Percentiles rank a stretch among this genome's conserved stretches.
Evolutionary conservation across 164 flowering plant species (phyloP).

Genomic region (Sedum album): DNA sequence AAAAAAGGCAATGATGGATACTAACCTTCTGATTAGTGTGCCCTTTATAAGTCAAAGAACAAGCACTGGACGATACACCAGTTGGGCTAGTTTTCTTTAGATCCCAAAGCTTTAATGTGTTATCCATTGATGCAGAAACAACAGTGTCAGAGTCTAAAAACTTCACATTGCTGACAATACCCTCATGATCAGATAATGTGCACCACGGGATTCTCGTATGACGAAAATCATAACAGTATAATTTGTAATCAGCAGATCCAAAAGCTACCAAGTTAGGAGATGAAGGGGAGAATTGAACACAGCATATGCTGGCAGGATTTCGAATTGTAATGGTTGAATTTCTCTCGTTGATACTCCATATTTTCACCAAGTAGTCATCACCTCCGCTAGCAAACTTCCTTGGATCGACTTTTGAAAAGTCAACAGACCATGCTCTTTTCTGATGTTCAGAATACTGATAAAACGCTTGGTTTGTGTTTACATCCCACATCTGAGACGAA

Average conservation of each 20-base stretch:
- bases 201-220: constrained; percentile 68
- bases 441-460: constrained; percentile 60
- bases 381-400: constrained; percentile 92
- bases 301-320: constrained; percentile 75
- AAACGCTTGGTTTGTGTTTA: constrained; percentile 61
- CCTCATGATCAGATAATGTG: constrained; percentile 63
- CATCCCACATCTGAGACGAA: constrained; percentile 85
- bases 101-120: constrained; percentile 84
- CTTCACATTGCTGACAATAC: constrained; percentile 83
- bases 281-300: constrained; percentile 75
- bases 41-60: constrained; percentile 55
- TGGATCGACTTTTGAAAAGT: constrained; percentile 77
- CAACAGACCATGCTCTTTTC: constrained; percentile 93
- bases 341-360: constrained; percentile 90
- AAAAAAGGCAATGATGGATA: constrained; percentile 14
- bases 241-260: constrained; percentile 83
- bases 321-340: constrained; percentile 46
- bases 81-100: constrained; percentile 43
- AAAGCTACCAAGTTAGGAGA: constrained; percentile 55
- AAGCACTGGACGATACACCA: constrained; percentile 46
- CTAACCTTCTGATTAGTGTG: constrained; percentile 87
- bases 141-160: constrained; percentile 67
- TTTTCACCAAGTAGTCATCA: constrained; percentile 86
- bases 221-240: constrained; percentile 79
- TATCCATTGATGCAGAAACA: constrained; percentile 90